These are phyloP conservation scores for Melastoma candidum DNA, from an alignment of 441 rosid species.

Conservation along the genomic window DNA sequence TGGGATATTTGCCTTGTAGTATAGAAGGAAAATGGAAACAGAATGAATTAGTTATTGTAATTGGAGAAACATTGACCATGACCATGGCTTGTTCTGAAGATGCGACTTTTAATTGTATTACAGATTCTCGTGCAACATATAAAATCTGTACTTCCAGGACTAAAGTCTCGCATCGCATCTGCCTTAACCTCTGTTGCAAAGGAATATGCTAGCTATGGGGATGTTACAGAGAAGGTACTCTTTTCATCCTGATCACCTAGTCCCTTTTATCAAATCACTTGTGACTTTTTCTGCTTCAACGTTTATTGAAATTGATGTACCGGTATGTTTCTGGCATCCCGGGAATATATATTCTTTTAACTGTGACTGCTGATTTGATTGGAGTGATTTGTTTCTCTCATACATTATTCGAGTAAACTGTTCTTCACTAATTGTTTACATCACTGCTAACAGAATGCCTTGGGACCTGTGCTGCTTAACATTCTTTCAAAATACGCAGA, in stretches of 20 bases:
- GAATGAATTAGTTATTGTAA: no score
- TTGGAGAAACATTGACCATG: no score
- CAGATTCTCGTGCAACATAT: slow-evolving; percentile 92
- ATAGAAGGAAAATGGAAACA: no score
- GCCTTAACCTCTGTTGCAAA: slow-evolving; percentile 70
- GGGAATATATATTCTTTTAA: no score
- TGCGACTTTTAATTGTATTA: slow-evolving; percentile 10
- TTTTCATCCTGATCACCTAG: background rate
- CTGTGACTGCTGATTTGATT: no score
- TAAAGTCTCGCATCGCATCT: slow-evolving; percentile 72
- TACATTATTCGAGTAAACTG: background rate
- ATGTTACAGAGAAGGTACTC: slow-evolving; percentile 73
- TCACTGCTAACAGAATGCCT: slow-evolving; percentile 19
- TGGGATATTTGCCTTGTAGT: no score
- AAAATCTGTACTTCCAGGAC: slow-evolving; percentile 67
- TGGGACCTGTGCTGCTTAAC: slow-evolving; percentile 25
- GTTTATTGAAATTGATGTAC: no score
- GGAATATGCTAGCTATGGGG: slow-evolving; percentile 93
- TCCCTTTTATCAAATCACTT: no score
- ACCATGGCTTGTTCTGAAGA: no score
- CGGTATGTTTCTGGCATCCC: no score
- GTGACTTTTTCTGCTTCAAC: no score
- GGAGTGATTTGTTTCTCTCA: no score
- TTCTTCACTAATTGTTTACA: slow-evolving; percentile 7
- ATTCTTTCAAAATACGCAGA: slow-evolving; percentile 82